phyloP scores from a whole-genome alignment of 2,329 filamentous ascomycete species.

The Purpureocillium lavendulum region DNA sequence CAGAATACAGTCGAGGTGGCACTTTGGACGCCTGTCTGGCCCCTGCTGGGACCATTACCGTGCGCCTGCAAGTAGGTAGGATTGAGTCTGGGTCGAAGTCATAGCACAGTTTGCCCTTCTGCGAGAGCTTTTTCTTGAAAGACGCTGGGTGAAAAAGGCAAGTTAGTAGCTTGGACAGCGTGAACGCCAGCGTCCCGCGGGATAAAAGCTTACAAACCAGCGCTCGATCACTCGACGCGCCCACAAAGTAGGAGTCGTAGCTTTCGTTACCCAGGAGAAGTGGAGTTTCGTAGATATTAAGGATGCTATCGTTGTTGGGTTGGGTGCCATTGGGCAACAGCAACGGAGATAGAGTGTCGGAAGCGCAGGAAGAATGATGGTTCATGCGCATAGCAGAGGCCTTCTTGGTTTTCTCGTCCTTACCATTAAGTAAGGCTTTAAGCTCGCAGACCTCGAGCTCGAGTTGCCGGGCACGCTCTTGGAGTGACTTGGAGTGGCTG shows the following conservation, averaged over 20 bases:
- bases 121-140: conserved; percentile 71
- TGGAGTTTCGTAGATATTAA: conserved; percentile 70
- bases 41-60: conserved; percentile 39
- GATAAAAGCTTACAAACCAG: conserved; percentile 66
- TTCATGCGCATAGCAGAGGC: conserved; percentile 74
- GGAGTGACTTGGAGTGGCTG: conserved; percentile 92
- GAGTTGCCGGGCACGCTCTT: conserved; percentile 79
- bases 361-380: conserved; percentile 28
- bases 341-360: conserved; percentile 23
- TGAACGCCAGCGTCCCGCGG: no score
- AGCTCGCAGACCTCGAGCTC: conserved; percentile 82
- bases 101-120: conserved; percentile 61
- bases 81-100: conserved; percentile 66
- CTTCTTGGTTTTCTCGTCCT: conserved; percentile 97
- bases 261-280: conserved; percentile 63
- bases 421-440: conserved; percentile 88
- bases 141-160: conserved; percentile 56
- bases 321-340: conserved; percentile 28
- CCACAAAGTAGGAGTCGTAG: conserved; percentile 69
- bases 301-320: conserved; percentile 59
- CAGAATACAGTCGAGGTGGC: conserved; percentile 81
- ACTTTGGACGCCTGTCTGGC: conserved; percentile 42
- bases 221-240: conserved; percentile 71
- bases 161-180: background rate
- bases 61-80: conserved; percentile 53